Evolutionary conservation across 2,329 filamentous ascomycete genomes (phyloP), one percentile per base, ranked within the genome.

Genomic region (Claviceps purpurea): DNA sequence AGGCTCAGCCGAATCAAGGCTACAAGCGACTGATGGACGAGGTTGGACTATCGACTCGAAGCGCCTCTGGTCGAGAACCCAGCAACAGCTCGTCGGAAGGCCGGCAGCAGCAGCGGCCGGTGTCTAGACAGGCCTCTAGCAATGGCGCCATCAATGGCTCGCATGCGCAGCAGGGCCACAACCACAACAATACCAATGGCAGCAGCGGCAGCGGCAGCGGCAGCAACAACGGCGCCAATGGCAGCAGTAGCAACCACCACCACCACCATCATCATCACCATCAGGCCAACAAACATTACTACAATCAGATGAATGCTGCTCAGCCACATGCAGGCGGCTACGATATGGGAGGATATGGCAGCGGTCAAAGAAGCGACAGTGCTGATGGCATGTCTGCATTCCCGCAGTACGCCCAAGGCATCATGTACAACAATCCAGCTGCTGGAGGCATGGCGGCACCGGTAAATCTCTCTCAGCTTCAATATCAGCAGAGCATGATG

Each of bases 1-100:
- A 96, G 72, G 91, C 89, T 5, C 88, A 95, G 62, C 89, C 93
- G 16, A 86, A 84, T 56, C 93, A 97, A 70, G 93, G 93, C 50
- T 98, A 98, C 73, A 98, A 97, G 76, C 85, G 93, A 50, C 73
- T 98, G 55, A 98, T 98, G 93, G 93, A 98, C 62, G 93, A 98
- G 66, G 93, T 98, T 59, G 90, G 91, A 55, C 72, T 98, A 40
- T 94, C 91, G 5, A 85, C 81, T 30, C 72, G 82, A 44, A 78
- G 69, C 39, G 69, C 69, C 22, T 65, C 68, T 40, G 67, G 63
- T 50, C 71, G 73, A 43, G 73, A 71, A 52, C 68, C 70, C 54
- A 68, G 67, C 57, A 68, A 70, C 53, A 66, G 69, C 20, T 63
- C 30, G 30, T 34, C 68, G 40, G 73, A 73, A 52, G 74, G 78